These are phyloP conservation scores for Acanthamoeba polyphaga DNA, from an alignment of 208 protist genomes.

Conservation along the genomic window DNA sequence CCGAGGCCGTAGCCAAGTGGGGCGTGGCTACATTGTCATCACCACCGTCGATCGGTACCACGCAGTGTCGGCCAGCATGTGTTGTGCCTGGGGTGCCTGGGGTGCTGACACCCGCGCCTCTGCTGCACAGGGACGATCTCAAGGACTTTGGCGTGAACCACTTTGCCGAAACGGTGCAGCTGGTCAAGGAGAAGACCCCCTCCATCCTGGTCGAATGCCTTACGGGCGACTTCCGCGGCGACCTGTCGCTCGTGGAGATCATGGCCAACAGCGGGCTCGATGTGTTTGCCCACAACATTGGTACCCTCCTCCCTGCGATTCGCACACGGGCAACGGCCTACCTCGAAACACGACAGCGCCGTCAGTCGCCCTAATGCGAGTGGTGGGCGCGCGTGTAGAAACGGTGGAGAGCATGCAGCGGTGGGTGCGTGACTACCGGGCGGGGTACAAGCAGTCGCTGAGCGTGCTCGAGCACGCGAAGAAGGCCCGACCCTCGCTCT, in stretches of 20 bases:
- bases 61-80: too few species aligned
- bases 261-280: conserved; percentile 95
- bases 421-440: conserved; percentile 95
- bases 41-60: conserved; percentile 97
- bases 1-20: conserved; percentile 96
- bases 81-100: neutral
- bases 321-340: too few species aligned
- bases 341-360: neutral
- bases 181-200: conserved; percentile 92
- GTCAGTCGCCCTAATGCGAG: neutral
- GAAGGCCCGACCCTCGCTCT: conserved; percentile 86
- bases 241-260: conserved; percentile 91
- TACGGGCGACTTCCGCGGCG: conserved; percentile 97
- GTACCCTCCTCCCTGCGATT: conserved; percentile 86
- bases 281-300: conserved; percentile 99
- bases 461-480: conserved; percentile 94
- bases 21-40: conserved; percentile 99
- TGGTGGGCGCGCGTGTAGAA: conserved; percentile 7
- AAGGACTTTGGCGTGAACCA: conserved; percentile 95
- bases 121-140: conserved; percentile 91
- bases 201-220: conserved; percentile 96
- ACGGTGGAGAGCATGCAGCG: conserved; percentile 77
- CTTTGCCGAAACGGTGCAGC: conserved; percentile 93
- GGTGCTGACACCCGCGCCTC: neutral
- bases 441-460: conserved; percentile 96